Conservation (phyloP, 257 asterid species). For the Ajuga chamaepitys region DNA sequence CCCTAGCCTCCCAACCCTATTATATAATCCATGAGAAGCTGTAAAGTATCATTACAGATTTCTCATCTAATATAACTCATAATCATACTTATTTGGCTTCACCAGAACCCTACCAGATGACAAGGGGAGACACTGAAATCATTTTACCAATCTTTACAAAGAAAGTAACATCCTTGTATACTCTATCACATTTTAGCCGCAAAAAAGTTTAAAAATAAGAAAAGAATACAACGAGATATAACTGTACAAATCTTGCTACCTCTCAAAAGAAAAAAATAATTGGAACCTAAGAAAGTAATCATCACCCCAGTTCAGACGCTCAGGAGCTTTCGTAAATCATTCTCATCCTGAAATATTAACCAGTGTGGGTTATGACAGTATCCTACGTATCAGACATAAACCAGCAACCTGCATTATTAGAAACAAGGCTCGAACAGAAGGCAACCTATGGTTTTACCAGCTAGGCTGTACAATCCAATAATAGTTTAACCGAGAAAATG, state of each 20-base stretch:
- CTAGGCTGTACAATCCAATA: neutral
- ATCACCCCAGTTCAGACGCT: conserved; percentile 31
- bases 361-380: neutral
- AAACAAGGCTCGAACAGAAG: neutral
- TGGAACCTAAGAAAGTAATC: conserved; percentile 3
- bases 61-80: too few relatives aligned
- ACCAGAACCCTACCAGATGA: too few relatives aligned
- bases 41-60: too few relatives aligned
- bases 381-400: neutral
- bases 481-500: neutral
- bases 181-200: conserved; percentile 7
- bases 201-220: conserved; percentile 11
- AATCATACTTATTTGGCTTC: too few relatives aligned
- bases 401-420: neutral
- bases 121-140: too few relatives aligned
- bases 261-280: conserved; percentile 3
- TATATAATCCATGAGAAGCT: too few relatives aligned
- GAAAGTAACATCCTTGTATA: neutral
- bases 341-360: conserved; percentile 45
- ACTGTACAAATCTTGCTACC: conserved; percentile 48
- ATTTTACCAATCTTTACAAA: neutral
- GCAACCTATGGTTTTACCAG: too few relatives aligned
- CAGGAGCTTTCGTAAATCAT: conserved; percentile 29
- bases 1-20: too few relatives aligned
- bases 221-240: conserved; percentile 4